Evolutionary conservation across 1,284 basidiomycete species (phyloP).

Genomic region (Naganishia albida): DNA sequence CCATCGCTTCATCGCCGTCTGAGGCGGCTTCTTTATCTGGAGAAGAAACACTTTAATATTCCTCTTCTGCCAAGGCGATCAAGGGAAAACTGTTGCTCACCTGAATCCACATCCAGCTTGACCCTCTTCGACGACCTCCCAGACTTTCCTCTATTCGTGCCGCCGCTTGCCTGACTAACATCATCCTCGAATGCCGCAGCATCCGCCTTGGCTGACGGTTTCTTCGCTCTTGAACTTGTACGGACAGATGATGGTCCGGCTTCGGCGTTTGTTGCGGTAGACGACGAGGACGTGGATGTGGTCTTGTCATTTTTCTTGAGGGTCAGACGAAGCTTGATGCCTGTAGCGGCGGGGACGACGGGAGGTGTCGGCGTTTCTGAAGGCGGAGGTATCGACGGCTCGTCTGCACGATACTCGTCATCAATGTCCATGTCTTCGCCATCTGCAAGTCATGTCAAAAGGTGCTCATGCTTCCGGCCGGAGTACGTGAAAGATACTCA

Average conservation of each 20-base stretch:
- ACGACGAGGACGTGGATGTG: slow-evolving; percentile 8
- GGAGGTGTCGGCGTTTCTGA: slow-evolving; percentile 3
- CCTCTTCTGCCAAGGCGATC: not conserved
- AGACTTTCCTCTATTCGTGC: slow-evolving; percentile 14
- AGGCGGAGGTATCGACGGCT: not conserved
- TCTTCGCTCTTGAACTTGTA: slow-evolving; percentile 14
- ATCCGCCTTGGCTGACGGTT: slow-evolving; percentile 20
- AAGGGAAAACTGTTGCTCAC: not conserved
- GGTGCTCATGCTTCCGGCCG: not conserved
- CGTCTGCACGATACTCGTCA: slow-evolving; percentile 19
- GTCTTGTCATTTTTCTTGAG: slow-evolving; percentile 19
- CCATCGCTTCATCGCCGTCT: slow-evolving; percentile 11
- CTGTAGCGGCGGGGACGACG: slow-evolving; percentile 3
- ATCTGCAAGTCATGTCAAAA: slow-evolving; percentile 1
- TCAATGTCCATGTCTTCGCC: slow-evolving; percentile 32
- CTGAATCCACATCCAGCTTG: slow-evolving; percentile 8
- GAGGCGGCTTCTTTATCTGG: slow-evolving; percentile 16
- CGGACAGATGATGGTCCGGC: slow-evolving; percentile 11
- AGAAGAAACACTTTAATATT: not conserved
- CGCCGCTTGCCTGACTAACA: slow-evolving; percentile 22
- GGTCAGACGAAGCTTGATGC: slow-evolving; percentile 25
- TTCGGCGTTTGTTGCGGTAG: slow-evolving; percentile 18
- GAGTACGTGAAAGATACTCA: not conserved
- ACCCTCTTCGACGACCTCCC: slow-evolving; percentile 10
- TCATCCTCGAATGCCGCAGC: slow-evolving; percentile 23